These are phyloP conservation scores for Paracoccidioides lutzii DNA, from an alignment of 2,329 filamentous ascomycete species.

Conservation along the genomic window DNA sequence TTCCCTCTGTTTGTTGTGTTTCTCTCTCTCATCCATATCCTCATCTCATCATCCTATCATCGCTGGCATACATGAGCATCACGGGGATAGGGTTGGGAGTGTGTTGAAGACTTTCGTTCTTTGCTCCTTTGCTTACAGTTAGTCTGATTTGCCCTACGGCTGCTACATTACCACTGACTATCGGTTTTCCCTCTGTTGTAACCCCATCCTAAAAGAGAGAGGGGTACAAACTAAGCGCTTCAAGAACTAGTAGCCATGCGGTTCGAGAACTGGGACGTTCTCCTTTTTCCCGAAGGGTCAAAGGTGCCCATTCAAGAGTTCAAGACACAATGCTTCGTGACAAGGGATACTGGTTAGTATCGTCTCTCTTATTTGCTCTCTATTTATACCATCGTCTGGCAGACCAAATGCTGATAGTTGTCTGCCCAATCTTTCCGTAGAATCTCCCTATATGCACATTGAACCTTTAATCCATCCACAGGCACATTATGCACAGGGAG, in stretches of 20 bases:
- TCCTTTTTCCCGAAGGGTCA: conserved; percentile 59
- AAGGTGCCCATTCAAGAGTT: conserved; percentile 70
- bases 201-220: background rate
- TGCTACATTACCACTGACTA: background rate
- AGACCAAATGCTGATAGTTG: background rate
- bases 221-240: too few species aligned
- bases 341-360: conserved; percentile 35
- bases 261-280: conserved; percentile 75
- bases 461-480: conserved; percentile 25
- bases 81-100: background rate
- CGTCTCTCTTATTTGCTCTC: conserved; percentile 16
- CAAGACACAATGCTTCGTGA: conserved; percentile 61
- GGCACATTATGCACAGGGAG: conserved; percentile 11
- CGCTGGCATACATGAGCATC: background rate
- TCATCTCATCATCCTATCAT: background rate
- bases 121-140: background rate
- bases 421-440: conserved; percentile 19
- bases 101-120: background rate
- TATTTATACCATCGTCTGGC: conserved; percentile 11
- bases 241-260: conserved; percentile 45
- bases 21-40: background rate
- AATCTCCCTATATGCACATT: conserved; percentile 41
- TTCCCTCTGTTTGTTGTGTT: background rate
- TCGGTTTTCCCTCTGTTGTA: background rate
- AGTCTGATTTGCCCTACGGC: too few species aligned